Percentiles rank a stretch among this genome's conserved stretches.
phyloP scores from a whole-genome alignment of 768 basidiomycete genomes.

The Rubroboletus satanas region DNA sequence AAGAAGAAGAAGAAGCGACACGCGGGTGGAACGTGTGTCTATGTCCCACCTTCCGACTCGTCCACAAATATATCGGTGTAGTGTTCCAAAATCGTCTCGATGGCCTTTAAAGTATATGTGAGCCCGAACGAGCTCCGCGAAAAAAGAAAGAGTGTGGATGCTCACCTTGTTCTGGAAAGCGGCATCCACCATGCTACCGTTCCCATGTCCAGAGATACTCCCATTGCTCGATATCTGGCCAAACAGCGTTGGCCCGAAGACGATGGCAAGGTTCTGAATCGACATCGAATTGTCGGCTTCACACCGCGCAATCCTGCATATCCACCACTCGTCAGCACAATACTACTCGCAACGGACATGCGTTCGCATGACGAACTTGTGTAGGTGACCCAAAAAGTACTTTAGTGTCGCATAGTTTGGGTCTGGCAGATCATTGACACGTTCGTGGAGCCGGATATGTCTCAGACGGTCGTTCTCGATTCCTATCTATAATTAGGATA shows the following conservation, averaged over 20 bases:
- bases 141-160: background rate
- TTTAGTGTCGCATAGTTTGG: slow-evolving; percentile 98
- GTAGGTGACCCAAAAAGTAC: slow-evolving; percentile 89
- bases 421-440: slow-evolving; percentile 96
- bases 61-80: slow-evolving; percentile 97
- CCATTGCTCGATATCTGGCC: slow-evolving; percentile 55
- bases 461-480: slow-evolving; percentile 93
- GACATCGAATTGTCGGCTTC: slow-evolving; percentile 88
- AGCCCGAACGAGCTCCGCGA: background rate
- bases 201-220: slow-evolving; percentile 42
- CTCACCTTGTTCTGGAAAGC: slow-evolving; percentile 68
- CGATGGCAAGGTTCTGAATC: slow-evolving; percentile 88
- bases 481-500: slow-evolving; percentile 39
- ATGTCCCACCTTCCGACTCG: slow-evolving; percentile 53
- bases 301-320: slow-evolving; percentile 65
- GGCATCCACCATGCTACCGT: slow-evolving; percentile 64
- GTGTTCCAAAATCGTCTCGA: slow-evolving; percentile 92
- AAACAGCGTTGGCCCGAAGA: slow-evolving; percentile 97
- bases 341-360: background rate
- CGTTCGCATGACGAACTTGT: slow-evolving; percentile 53
- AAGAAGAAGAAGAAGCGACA: background rate
- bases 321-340: slow-evolving; percentile 8
- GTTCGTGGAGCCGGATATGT: slow-evolving; percentile 94
- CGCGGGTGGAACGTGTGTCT: slow-evolving; percentile 5
- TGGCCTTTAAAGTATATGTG: slow-evolving; percentile 50